Evolutionary conservation across 495 filamentous ascomycete species (phyloP), one percentile per base, ranked within the genome.

Genomic region (Penicillium cataractarum): DNA sequence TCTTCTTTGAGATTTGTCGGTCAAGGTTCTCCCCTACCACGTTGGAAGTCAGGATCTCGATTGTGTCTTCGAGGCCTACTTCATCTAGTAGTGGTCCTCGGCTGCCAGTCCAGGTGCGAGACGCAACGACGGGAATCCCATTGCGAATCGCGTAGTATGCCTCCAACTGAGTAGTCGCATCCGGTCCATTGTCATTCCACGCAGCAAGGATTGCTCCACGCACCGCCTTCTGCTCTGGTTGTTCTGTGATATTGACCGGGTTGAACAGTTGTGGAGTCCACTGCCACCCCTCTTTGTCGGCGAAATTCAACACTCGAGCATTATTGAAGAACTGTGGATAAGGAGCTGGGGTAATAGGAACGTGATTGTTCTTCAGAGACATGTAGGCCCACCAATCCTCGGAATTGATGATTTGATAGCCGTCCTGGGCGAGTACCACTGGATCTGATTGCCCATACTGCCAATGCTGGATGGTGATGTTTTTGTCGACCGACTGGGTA

Each of bases 301-400:
- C 80, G 39, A 84, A 85, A 50, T 83, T 79, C 7, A 85, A 57
- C 1, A 83, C 67, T 2, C 83, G 74, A 1, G 67, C 65, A 46
- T 78, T 77, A 55, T 85, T 83, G 70, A 84, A 85, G 58, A 80
- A 79, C 17, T 82, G 78, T 0, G 83, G 80, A 63, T 86, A 86
- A 2, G 80, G 77, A 0, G 80, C 82, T n/a, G 83, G 83, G 6
- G 71, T 55, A 52, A 85, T 83, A 2, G 83, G 82, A 15, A 71
- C 79, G 61, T 86, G 83, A 55, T 84, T 75, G 52, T 83, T 85
- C 58, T 85, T 85, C 52, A 86, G 55, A 12, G 78, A 78, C 65
- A 85, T 80, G 59, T 86, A 86, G 0, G 77, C 82, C 83, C 83
- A 86, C 79, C 79, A 81, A 58, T 86, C 83, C 32, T 86, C 77